Evolutionary conservation across 1,284 basidiomycete species (phyloP).

Genomic region (Malassezia brasiliensis): DNA sequence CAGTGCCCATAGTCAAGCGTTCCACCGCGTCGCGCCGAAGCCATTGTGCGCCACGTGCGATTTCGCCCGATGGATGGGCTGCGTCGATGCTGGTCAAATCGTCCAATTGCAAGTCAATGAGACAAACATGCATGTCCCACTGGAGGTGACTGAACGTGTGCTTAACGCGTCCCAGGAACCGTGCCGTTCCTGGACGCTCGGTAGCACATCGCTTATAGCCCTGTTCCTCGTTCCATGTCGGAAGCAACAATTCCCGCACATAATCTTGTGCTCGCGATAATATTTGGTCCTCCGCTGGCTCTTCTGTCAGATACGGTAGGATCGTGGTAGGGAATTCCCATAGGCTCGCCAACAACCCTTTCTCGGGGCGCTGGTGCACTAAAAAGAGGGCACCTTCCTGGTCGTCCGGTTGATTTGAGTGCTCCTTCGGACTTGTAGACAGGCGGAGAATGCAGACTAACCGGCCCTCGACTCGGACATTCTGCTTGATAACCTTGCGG

Average conservation of each 20-base stretch:
- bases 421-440: too few relatives aligned
- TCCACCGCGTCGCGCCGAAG: neutral
- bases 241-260: neutral
- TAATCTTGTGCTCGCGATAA: neutral
- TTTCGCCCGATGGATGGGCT: neutral
- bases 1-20: constrained; percentile 12
- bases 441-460: constrained; percentile 62
- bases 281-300: neutral
- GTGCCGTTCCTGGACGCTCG: neutral
- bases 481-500: constrained; percentile 75
- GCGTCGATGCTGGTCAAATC: neutral
- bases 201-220: too few relatives aligned
- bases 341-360: constrained; percentile 54
- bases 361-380: constrained; percentile 23
- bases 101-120: neutral
- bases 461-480: constrained; percentile 71
- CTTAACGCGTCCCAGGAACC: neutral
- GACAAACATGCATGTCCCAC: constrained; percentile 14
- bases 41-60: neutral
- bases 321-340: constrained; percentile 40
- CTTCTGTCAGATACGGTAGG: neutral
- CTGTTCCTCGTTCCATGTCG: neutral
- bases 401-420: neutral
- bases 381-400: constrained; percentile 1
- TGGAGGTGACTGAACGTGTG: constrained; percentile 15